phyloP scores from a whole-genome alignment of 305 asterid species.

The Ilex paraguariensis region DNA sequence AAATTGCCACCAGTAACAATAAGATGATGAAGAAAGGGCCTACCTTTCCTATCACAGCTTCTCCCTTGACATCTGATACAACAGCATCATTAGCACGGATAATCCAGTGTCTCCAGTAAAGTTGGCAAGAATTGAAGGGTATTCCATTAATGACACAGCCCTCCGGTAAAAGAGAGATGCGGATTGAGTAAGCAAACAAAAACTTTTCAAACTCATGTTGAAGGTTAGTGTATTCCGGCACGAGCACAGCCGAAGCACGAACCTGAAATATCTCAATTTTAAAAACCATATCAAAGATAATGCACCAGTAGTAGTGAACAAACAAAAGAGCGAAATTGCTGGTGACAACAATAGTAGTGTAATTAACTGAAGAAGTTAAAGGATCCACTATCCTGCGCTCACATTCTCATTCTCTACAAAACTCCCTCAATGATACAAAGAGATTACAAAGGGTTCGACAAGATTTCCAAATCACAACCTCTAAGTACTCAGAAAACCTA shows the following conservation, averaged over 20 bases:
- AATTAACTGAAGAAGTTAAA: too few relatives aligned
- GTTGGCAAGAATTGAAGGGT: constrained; percentile 64
- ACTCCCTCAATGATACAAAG: too few relatives aligned
- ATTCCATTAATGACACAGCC: constrained; percentile 67
- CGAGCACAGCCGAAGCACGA: constrained; percentile 83
- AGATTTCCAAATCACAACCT: too few relatives aligned
- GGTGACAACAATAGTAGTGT: neutral
- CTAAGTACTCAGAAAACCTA: too few relatives aligned
- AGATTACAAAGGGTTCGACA: too few relatives aligned
- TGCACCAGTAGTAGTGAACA: too few relatives aligned
- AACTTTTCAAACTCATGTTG: constrained; percentile 48
- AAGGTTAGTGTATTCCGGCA: constrained; percentile 76
- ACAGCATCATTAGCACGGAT: constrained; percentile 49
- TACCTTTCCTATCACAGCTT: constrained; percentile 93
- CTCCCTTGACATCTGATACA: constrained; percentile 56
- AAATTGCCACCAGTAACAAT: neutral
- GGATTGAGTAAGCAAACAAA: constrained; percentile 78
- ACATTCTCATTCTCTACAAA: too few relatives aligned
- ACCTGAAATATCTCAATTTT: constrained; percentile 38
- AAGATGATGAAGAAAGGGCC: constrained; percentile 3
- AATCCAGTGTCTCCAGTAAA: constrained; percentile 82
- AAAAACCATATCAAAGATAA: neutral
- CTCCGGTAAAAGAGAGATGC: constrained; percentile 72
- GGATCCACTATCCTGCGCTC: too few relatives aligned
- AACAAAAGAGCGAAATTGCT: neutral